These are phyloP conservation scores for Dioszegia aurantiaca DNA, from an alignment of 768 basidiomycete genomes.

Conservation along the genomic window DNA sequence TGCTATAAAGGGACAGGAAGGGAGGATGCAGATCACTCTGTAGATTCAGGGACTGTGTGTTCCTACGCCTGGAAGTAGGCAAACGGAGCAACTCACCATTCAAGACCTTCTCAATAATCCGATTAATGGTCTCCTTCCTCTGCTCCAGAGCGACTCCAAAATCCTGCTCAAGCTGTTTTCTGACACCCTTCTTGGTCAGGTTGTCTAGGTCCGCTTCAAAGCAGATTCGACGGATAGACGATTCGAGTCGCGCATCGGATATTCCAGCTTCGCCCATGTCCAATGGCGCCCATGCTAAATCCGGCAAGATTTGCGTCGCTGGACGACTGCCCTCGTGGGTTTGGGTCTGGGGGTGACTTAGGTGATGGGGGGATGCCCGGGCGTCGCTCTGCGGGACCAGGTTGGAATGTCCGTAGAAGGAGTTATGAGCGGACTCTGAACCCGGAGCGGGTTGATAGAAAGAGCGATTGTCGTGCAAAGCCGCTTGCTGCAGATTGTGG, in stretches of 20 bases:
- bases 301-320: constrained; percentile 28
- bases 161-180: constrained; percentile 73
- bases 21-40: constrained; percentile 9
- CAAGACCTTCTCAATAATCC: constrained; percentile 50
- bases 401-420: constrained; percentile 9
- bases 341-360: constrained; percentile 5
- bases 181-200: constrained; percentile 87
- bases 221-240: constrained; percentile 67
- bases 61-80: background rate
- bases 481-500: constrained; percentile 1
- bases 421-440: constrained; percentile 44
- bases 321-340: constrained; percentile 12
- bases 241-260: constrained; percentile 44
- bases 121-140: constrained; percentile 51
- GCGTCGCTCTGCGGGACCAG: background rate
- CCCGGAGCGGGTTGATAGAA: constrained; percentile 22
- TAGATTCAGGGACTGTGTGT: too few species aligned
- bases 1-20: too few species aligned
- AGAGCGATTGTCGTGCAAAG: constrained; percentile 28
- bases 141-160: constrained; percentile 72
- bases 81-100: constrained; percentile 16
- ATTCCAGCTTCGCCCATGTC: constrained; percentile 32
- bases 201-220: constrained; percentile 77
- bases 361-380: constrained; percentile 15
- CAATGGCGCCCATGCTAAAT: constrained; percentile 9